Evolutionary conservation across 805 yeast species (phyloP).

Genomic region (Metschnikowia baotianmanensis): DNA sequence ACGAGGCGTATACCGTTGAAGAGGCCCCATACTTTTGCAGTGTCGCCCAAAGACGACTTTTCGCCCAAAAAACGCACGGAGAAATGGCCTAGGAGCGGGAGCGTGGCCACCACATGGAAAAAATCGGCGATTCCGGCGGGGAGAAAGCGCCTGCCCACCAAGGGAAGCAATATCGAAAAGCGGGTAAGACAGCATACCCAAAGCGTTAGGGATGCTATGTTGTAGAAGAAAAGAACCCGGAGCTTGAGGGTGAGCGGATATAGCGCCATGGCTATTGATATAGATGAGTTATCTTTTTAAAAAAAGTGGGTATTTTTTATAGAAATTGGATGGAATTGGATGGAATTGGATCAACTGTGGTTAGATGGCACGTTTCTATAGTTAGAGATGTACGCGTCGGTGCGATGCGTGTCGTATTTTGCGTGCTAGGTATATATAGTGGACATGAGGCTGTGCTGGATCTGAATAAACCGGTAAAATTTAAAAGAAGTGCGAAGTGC

Average conservation of each 20-base stretch:
- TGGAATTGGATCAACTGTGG: no score
- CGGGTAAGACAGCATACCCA: conserved; percentile 52
- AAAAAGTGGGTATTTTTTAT: no score
- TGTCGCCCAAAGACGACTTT: conserved; percentile 2
- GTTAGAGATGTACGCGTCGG: no score
- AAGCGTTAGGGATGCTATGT: conserved; percentile 36
- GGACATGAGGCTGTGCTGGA: no score
- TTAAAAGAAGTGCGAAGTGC: no score
- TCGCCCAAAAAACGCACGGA: conserved; percentile 11
- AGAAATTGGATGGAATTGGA: no score
- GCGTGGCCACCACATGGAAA: conserved; percentile 41
- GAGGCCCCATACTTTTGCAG: conserved; percentile 28
- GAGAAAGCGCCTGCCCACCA: conserved; percentile 62
- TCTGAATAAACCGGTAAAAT: no score
- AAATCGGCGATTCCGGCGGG: conserved; percentile 75
- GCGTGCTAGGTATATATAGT: no score
- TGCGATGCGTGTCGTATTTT: no score
- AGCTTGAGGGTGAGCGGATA: conserved; percentile 36
- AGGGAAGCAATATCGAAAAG: conserved; percentile 51
- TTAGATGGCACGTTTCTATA: no score
- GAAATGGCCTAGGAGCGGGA: conserved; percentile 30
- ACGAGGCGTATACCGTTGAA: conserved; percentile 31
- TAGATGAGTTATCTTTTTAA: no score
- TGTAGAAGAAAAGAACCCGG: conserved; percentile 33
- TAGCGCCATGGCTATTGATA: conserved; percentile 26